Evolutionary conservation across 2,329 filamentous ascomycete genomes (phyloP).

Genomic region (Fusarium sacchari): DNA sequence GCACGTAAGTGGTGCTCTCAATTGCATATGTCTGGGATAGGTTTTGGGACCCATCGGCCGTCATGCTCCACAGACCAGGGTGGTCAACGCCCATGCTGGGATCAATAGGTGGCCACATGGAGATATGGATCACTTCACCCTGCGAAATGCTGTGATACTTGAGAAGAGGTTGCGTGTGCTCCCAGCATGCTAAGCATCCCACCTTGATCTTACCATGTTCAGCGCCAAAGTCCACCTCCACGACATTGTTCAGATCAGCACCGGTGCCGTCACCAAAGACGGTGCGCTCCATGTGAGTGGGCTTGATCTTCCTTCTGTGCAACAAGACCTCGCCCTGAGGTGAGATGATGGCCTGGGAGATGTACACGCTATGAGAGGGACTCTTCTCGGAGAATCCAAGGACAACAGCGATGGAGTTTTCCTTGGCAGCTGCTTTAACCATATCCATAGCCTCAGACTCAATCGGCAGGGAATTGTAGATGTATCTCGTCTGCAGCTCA

Average conservation of each 20-base stretch:
- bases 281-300: constrained; percentile 63
- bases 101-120: constrained; percentile 56
- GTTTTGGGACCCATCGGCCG: constrained; percentile 50
- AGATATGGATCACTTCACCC: constrained; percentile 58
- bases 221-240: constrained; percentile 49
- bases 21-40: constrained; percentile 66
- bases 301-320: constrained; percentile 61
- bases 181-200: constrained; percentile 61
- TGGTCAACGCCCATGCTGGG: constrained; percentile 29
- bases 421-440: constrained; percentile 48
- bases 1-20: constrained; percentile 64
- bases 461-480: constrained; percentile 54
- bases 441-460: constrained; percentile 53
- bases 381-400: constrained; percentile 57
- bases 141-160: constrained; percentile 58
- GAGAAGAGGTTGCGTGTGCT: constrained; percentile 61
- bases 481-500: constrained; percentile 45
- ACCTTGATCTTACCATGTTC: constrained; percentile 47
- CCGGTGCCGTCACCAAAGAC: constrained; percentile 59
- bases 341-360: constrained; percentile 57
- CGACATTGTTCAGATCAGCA: constrained; percentile 53
- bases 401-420: constrained; percentile 53
- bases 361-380: constrained; percentile 52
- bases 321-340: constrained; percentile 52
- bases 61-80: constrained; percentile 46